Percentiles rank a stretch among this genome's conserved stretches.
These are phyloP conservation scores for Graphiopsis chlorocephala DNA, from an alignment of 2,329 filamentous ascomycete species.

Conservation along the genomic window DNA sequence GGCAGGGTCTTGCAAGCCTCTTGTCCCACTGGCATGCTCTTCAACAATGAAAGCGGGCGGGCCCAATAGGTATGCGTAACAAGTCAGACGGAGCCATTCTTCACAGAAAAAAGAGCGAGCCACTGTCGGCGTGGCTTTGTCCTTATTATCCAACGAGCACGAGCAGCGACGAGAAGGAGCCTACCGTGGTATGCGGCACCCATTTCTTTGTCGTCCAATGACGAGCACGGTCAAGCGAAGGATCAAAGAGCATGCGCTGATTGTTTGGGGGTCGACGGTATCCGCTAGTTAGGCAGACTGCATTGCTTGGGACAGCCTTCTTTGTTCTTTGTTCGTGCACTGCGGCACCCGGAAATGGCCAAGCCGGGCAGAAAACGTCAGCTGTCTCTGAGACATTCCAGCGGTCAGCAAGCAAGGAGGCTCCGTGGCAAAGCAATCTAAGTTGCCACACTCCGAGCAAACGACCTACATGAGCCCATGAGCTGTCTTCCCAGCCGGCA, in stretches of 20 bases:
- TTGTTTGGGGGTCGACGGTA: slow-evolving; percentile 31
- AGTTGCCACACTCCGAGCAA: slow-evolving; percentile 29
- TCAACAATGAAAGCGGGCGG: slow-evolving; percentile 31
- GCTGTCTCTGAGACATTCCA: slow-evolving; percentile 34
- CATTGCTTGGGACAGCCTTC: slow-evolving; percentile 22
- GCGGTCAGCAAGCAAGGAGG: slow-evolving; percentile 32
- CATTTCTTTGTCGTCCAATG: slow-evolving; percentile 32
- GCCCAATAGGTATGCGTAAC: slow-evolving; percentile 30
- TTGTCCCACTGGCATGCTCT: slow-evolving; percentile 33
- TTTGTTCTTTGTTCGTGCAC: slow-evolving; percentile 37
- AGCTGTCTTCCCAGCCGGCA: not conserved
- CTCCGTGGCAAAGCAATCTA: slow-evolving; percentile 29
- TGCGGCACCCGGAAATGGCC: slow-evolving; percentile 32
- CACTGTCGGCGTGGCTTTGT: slow-evolving; percentile 27
- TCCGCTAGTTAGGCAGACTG: slow-evolving; percentile 16
- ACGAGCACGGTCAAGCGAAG: slow-evolving; percentile 28
- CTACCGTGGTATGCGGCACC: slow-evolving; percentile 29
- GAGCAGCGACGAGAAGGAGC: slow-evolving; percentile 17
- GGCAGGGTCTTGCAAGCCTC: slow-evolving; percentile 31
- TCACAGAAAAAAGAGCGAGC: slow-evolving; percentile 13
- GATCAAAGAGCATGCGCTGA: slow-evolving; percentile 28
- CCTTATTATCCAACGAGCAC: slow-evolving; percentile 27
- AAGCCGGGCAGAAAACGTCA: slow-evolving; percentile 26
- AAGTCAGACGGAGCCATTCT: slow-evolving; percentile 31
- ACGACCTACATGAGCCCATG: slow-evolving; percentile 24